These are phyloP conservation scores for Afroboletus lepidellus DNA, from an alignment of 1,284 basidiomycete genomes.

Conservation along the genomic window DNA sequence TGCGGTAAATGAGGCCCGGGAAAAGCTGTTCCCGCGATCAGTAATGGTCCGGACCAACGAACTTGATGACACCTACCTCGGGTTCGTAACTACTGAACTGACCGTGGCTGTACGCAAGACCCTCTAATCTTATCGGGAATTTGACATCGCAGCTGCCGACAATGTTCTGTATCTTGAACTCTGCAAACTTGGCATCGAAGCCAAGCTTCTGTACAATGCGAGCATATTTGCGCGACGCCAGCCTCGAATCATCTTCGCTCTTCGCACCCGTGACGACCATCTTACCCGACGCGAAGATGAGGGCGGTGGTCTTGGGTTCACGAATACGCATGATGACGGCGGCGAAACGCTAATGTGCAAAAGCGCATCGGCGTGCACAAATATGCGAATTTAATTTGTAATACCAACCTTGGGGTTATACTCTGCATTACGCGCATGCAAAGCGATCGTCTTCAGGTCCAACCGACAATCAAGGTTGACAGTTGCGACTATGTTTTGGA, in stretches of 20 bases:
- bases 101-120: constrained; percentile 96
- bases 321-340: constrained; percentile 99
- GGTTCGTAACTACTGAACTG: constrained; percentile 98
- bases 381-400: constrained; percentile 37
- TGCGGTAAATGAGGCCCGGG: constrained; percentile 98
- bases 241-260: constrained; percentile 95
- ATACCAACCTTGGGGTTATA: constrained; percentile 99
- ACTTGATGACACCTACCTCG: constrained; percentile 62
- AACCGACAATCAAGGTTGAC: constrained; percentile 97
- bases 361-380: constrained; percentile 61
- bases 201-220: constrained; percentile 99
- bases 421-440: constrained; percentile 98
- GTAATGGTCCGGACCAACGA: background rate
- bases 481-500: constrained; percentile 99
- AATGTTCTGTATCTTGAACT: constrained; percentile 99
- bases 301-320: constrained; percentile 98
- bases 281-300: constrained; percentile 99
- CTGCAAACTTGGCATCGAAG: constrained; percentile 98
- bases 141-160: constrained; percentile 99
- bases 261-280: constrained; percentile 99
- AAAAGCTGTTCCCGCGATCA: constrained; percentile 66
- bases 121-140: constrained; percentile 98
- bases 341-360: constrained; percentile 90
- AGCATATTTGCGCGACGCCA: constrained; percentile 98
- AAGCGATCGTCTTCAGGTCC: constrained; percentile 97